Conservation (phyloP, 768 basidiomycete species). For the Pisolithus microcarpus region DNA sequence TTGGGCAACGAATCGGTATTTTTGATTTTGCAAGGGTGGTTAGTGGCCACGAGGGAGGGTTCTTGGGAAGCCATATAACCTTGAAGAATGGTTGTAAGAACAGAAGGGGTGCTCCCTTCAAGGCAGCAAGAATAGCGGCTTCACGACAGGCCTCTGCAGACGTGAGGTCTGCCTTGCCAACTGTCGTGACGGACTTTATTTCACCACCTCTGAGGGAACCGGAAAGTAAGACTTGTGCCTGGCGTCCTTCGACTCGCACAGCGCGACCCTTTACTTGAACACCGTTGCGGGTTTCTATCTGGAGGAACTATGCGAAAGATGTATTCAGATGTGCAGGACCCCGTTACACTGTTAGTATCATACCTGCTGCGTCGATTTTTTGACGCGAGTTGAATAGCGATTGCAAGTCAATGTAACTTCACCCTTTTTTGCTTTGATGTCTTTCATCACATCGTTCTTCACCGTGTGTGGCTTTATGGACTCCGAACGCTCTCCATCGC, state of each 20-base stretch:
- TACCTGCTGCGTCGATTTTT: slow-evolving; percentile 33
- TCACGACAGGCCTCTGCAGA: slow-evolving; percentile 38
- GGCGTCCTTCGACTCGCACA: slow-evolving; percentile 31
- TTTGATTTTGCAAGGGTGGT: not conserved
- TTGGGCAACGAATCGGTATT: slow-evolving; percentile 2
- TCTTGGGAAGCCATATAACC: slow-evolving; percentile 21
- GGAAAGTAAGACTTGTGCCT: slow-evolving; percentile 24
- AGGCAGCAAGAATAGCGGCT: slow-evolving; percentile 12
- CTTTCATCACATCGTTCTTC: slow-evolving; percentile 34
- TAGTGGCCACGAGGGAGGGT: slow-evolving; percentile 12
- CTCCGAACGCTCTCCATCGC: slow-evolving; percentile 40
- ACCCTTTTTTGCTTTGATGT: slow-evolving; percentile 23
- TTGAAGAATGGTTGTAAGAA: slow-evolving; percentile 19
- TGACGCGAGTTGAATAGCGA: slow-evolving; percentile 42
- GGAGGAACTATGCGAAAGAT: slow-evolving; percentile 9
- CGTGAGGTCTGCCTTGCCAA: slow-evolving; percentile 50
- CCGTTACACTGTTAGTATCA: slow-evolving; percentile 5
- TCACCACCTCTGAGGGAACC: slow-evolving; percentile 10
- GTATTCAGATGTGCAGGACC: not conserved
- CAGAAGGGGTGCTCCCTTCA: slow-evolving; percentile 14
- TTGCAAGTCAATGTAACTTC: slow-evolving; percentile 28
- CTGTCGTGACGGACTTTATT: slow-evolving; percentile 36
- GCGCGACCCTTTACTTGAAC: slow-evolving; percentile 10
- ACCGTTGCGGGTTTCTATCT: slow-evolving; percentile 10
- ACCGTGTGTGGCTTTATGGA: slow-evolving; percentile 39